Conservation (phyloP, 176 grass and related monocot genomes). For the Saccharum spontaneum region DNA sequence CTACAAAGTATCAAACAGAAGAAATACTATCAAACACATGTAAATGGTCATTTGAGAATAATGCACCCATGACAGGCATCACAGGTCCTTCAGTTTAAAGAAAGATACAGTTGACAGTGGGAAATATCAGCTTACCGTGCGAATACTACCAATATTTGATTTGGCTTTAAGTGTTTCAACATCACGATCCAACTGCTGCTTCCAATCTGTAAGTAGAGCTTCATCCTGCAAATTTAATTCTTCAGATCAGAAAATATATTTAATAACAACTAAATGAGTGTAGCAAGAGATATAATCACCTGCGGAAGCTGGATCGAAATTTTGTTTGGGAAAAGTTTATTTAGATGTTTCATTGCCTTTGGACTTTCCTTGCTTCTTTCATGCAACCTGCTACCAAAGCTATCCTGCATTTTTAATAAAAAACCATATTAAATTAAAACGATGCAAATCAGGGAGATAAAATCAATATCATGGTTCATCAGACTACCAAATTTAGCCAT, state of each 20-base stretch:
- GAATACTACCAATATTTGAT: conserved; percentile 84
- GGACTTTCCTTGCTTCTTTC: conserved; percentile 98
- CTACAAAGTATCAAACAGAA: background rate
- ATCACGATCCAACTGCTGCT: conserved; percentile 96
- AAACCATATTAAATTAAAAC: conserved; percentile 19
- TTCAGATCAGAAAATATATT: conserved; percentile 33
- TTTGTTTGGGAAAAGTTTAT: conserved; percentile 97
- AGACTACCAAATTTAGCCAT: conserved; percentile 22
- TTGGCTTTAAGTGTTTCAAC: conserved; percentile 99
- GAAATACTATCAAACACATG: background rate
- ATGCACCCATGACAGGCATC: conserved; percentile 6
- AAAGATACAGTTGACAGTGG: background rate
- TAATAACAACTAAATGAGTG: background rate
- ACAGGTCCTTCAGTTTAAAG: background rate
- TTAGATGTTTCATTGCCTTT: conserved; percentile 93
- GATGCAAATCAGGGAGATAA: conserved; percentile 11
- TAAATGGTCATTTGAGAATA: background rate
- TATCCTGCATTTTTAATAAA: conserved; percentile 60
- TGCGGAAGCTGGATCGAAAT: conserved; percentile 92
- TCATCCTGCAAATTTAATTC: conserved; percentile 70
- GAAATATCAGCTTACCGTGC: conserved; percentile 54
- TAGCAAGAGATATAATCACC: conserved; percentile 46
- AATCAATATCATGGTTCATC: conserved; percentile 13
- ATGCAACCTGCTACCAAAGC: conserved; percentile 78
- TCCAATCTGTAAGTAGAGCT: conserved; percentile 87